Evolutionary conservation across 192 early-diverging fungal genomes (phyloP), one percentile per base, ranked within the genome.

Genomic region (Coemansia umbellata): DNA sequence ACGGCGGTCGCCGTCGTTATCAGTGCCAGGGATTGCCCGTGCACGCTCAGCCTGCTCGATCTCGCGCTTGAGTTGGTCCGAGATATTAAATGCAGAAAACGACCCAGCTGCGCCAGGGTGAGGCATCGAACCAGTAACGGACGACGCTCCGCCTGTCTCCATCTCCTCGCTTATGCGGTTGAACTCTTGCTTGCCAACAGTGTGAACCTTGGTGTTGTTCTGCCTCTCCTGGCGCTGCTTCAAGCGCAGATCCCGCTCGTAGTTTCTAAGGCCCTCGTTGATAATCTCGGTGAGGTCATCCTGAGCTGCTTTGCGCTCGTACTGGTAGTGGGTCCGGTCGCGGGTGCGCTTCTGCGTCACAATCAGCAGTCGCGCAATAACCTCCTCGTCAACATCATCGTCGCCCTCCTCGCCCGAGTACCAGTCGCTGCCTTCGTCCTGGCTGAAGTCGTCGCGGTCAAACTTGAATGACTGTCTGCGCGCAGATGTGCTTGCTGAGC

Each of bases 181-280:
- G 65, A 85, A 86, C 37, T 85, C 78, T 8, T 79, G 79, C 53
- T 75, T 67, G 9, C 72, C 65, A 19, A 87, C 78, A 18, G 84
- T 83, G 42, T 74, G 73, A 22, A 89, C 79, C 73, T 89, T 89
- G 56, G 57, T 44, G 35, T 58, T 75, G 44, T 43, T 55, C 49
- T 74, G 73, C 23, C 66, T 58, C 53, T 72, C 63, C 48, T 74
- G 60, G 8, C 61, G 69, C 59, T 71, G 69, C 58, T 69, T 69
- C 50, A 75, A 58, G 27, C 81, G 83, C 51, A 90, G 70, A 27
- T 88, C 85, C 35, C 81, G 69, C 60, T 97, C 93, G 51, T 95
- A 97, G 53, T 90, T 80, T 60, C 88, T 89, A n/a, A 97, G 79
- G 2, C 93, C 94, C 65, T 97, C 94, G 70, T 88, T 97, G 68